Evolutionary conservation across 2,329 filamentous ascomycete genomes (phyloP).

Genomic region (Gremmenia infestans): DNA sequence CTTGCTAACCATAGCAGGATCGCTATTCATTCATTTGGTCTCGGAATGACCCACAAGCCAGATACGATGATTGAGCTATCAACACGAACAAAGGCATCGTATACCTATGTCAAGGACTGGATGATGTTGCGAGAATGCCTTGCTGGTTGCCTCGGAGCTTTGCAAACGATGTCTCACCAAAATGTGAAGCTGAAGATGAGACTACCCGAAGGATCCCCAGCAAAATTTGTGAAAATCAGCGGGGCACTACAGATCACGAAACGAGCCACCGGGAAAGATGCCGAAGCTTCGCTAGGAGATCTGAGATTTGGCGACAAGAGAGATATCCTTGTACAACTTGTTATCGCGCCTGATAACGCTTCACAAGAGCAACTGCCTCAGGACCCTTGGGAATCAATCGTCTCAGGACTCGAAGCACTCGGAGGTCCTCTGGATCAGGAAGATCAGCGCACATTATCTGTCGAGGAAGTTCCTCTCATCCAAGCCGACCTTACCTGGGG

Average conservation of each 20-base stretch:
- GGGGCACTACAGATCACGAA: slow-evolving; percentile 95
- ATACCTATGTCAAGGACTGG: slow-evolving; percentile 99
- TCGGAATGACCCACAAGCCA: slow-evolving; percentile 95
- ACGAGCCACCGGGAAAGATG: slow-evolving; percentile 88
- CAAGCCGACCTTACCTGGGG: slow-evolving; percentile 93
- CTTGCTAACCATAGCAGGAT: slow-evolving; percentile 50
- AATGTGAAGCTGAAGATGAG: slow-evolving; percentile 95
- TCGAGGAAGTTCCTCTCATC: slow-evolving; percentile 91
- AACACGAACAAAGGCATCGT: slow-evolving; percentile 90
- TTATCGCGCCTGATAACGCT: slow-evolving; percentile 81
- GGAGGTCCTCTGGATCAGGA: slow-evolving; percentile 84
- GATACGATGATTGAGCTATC: slow-evolving; percentile 99
- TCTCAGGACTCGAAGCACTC: slow-evolving; percentile 89
- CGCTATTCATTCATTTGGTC: slow-evolving; percentile 90
- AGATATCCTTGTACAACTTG: slow-evolving; percentile 90
- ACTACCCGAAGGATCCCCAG: slow-evolving; percentile 90
- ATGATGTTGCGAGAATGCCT: slow-evolving; percentile 99
- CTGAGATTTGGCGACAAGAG: slow-evolving; percentile 90
- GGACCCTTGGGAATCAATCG: slow-evolving; percentile 95
- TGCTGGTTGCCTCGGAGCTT: slow-evolving; percentile 83
- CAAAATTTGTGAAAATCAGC: slow-evolving; percentile 98
- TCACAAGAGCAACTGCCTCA: slow-evolving; percentile 78
- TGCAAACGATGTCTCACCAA: slow-evolving; percentile 95
- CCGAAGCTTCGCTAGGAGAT: slow-evolving; percentile 87
- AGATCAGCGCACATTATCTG: slow-evolving; percentile 74